Percentiles rank a stretch among this genome's conserved stretches.
phyloP scores from a whole-genome alignment of 1,139 yeast species.

The Suzukiozyma palmioleophila region DNA sequence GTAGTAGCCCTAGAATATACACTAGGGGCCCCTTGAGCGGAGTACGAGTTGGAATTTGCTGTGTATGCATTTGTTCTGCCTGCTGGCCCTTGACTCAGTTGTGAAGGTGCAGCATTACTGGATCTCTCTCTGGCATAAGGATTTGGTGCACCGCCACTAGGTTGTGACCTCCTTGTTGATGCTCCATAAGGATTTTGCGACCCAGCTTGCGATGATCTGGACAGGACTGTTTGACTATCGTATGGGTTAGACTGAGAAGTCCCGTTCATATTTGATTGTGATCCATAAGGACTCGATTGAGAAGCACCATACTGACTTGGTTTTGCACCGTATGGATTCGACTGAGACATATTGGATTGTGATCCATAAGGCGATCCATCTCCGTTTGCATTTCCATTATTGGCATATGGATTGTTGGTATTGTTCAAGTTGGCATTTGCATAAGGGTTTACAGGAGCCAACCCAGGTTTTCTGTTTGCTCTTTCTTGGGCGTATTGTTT shows the following conservation, averaged over 20 bases:
- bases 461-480: slow-evolving; percentile 36
- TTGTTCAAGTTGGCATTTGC: slow-evolving; percentile 26
- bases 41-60: neutral
- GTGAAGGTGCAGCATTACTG: too few species aligned
- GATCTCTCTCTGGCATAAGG: neutral
- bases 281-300: too few species aligned
- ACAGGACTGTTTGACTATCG: too few species aligned
- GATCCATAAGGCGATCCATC: slow-evolving; percentile 12
- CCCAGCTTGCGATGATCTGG: too few species aligned
- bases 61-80: too few species aligned
- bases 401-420: slow-evolving; percentile 24
- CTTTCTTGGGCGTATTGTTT: slow-evolving; percentile 54
- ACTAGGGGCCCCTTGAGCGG: slow-evolving; percentile 3
- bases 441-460: slow-evolving; percentile 45
- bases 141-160: neutral
- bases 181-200: too few species aligned
- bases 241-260: too few species aligned
- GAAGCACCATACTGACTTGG: slow-evolving; percentile 1
- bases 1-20: slow-evolving; percentile 4
- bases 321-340: slow-evolving; percentile 8
- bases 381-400: slow-evolving; percentile 8
- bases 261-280: too few species aligned
- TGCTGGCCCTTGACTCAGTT: neutral
- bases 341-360: neutral
- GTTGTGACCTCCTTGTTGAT: neutral